Evolutionary conservation across 2,329 filamentous ascomycete species (phyloP).

Genomic region (Colletotrichum kahawae): DNA sequence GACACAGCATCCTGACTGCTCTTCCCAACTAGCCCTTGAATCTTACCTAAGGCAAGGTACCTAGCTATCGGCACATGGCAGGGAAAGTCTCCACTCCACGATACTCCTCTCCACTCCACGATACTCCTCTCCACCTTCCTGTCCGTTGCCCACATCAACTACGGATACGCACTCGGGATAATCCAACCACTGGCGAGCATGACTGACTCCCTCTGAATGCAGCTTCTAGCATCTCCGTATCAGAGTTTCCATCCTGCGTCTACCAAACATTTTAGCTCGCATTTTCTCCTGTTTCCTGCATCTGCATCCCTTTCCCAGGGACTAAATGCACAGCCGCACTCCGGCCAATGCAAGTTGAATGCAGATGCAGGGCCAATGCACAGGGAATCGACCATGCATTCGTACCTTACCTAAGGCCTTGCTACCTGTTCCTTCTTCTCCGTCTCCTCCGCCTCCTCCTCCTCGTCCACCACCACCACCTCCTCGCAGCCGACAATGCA

Average conservation of each 20-base stretch:
- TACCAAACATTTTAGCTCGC: slow-evolving; percentile 8
- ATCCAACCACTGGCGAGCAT: not conserved
- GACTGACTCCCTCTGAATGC: not conserved
- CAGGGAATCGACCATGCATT: not conserved
- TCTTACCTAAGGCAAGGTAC: not conserved
- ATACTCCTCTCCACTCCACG: not conserved
- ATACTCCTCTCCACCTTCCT: not conserved
- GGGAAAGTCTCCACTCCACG: not conserved
- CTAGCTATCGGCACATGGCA: not conserved
- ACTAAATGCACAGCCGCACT: slow-evolving; percentile 10
- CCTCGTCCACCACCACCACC: not conserved
- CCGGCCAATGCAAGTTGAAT: not conserved
- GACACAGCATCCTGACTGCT: not conserved
- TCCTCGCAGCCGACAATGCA: not conserved
- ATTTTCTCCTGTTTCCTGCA: not conserved
- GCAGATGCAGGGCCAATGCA: slow-evolving; percentile 7
- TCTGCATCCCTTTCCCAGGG: slow-evolving; percentile 4
- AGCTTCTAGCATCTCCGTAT: not conserved
- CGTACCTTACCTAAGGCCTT: not conserved
- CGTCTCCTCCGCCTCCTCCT: not conserved
- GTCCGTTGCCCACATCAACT: not conserved
- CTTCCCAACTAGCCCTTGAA: not conserved
- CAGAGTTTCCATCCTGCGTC: not conserved
- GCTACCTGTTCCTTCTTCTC: not conserved
- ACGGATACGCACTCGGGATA: not conserved